Evolutionary conservation across 176 grass and related monocot genomes (phyloP).

Genomic region (Puya raimondii): DNA sequence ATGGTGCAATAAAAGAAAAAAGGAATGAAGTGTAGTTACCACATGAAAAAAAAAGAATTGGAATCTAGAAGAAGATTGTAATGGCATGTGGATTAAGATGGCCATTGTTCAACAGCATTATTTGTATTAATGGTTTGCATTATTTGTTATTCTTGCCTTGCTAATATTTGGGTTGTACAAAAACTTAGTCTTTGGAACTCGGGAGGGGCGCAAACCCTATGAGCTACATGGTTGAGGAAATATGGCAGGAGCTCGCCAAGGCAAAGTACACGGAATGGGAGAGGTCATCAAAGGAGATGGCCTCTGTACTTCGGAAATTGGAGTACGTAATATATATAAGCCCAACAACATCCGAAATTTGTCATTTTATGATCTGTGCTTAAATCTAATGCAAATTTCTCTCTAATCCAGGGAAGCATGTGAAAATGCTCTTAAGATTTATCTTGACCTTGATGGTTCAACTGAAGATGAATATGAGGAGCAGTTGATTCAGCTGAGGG

Average conservation of each 20-base stretch:
- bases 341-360: neutral
- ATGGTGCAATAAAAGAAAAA: too few relatives aligned
- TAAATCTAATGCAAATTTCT: neutral
- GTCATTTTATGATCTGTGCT: neutral
- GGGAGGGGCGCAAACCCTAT: slow-evolving; percentile 60
- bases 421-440: slow-evolving; percentile 53
- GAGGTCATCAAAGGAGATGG: slow-evolving; percentile 37
- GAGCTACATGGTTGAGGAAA: slow-evolving; percentile 79
- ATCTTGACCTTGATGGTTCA: slow-evolving; percentile 35
- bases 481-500: slow-evolving; percentile 44
- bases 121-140: neutral
- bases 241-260: slow-evolving; percentile 66
- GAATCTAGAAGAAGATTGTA: too few relatives aligned
- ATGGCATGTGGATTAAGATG: too few relatives aligned
- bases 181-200: slow-evolving; percentile 73
- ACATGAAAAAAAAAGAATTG: too few relatives aligned
- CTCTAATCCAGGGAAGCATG: slow-evolving; percentile 45
- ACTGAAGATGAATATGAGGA: slow-evolving; percentile 31
- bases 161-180: neutral
- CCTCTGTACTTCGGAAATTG: slow-evolving; percentile 34
- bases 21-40: too few relatives aligned
- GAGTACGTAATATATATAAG: slow-evolving; percentile 33
- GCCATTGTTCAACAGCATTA: neutral
- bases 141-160: neutral
- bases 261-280: slow-evolving; percentile 91